Evolutionary conservation across 441 rosid species (phyloP).

Genomic region (Corymbia citriodora): DNA sequence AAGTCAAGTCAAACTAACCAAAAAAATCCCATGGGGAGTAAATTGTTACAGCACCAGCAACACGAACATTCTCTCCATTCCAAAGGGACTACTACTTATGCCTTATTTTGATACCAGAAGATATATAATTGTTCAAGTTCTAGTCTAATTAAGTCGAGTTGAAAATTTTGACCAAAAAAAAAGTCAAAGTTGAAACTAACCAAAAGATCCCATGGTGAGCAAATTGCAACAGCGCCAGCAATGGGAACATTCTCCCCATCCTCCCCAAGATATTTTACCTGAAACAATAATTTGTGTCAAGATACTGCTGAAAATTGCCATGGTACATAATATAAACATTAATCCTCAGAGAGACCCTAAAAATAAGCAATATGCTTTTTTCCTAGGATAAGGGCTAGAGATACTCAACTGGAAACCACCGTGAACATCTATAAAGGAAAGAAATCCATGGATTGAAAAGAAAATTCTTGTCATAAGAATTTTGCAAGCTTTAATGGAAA

Average conservation of each 20-base stretch:
- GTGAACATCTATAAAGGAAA: not conserved
- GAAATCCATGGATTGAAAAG: not conserved
- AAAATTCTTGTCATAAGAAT: not conserved
- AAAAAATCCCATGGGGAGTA: constrained; percentile 79
- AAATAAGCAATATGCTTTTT: not conserved
- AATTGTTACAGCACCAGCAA: constrained; percentile 71
- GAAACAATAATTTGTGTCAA: constrained; percentile 3
- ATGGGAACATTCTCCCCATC: constrained; percentile 57
- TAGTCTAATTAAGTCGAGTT: not conserved
- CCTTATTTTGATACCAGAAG: not conserved
- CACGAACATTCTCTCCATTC: constrained; percentile 26
- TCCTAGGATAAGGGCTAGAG: not conserved
- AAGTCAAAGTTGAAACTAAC: constrained; percentile 25
- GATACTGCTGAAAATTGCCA: not conserved
- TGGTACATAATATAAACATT: not conserved
- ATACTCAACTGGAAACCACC: not conserved
- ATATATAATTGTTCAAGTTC: not conserved
- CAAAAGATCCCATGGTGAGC: constrained; percentile 94
- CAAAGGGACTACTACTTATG: not conserved
- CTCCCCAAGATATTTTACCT: constrained; percentile 97
- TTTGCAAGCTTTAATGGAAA: not conserved
- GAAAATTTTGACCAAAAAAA: constrained; percentile 47
- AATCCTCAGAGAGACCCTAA: not conserved
- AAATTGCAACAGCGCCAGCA: constrained; percentile 75
- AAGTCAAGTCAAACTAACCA: constrained; percentile 38